Evolutionary conservation across 805 yeast species (phyloP), one percentile per base, ranked within the genome.

Genomic region (Yarrowia alimentaria): DNA sequence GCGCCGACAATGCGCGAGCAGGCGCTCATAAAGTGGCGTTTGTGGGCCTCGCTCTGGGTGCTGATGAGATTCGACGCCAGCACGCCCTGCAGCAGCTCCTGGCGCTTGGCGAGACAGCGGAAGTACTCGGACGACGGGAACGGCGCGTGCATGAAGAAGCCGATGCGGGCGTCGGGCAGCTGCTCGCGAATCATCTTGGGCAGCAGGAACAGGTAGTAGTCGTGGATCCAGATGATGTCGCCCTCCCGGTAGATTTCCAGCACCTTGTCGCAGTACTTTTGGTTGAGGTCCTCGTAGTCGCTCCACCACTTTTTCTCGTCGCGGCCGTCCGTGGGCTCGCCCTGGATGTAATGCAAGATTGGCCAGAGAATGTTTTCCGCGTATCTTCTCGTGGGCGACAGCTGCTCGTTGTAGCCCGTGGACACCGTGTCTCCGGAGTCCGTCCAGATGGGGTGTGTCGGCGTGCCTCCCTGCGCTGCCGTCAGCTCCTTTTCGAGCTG

Each of bases 331-430:
- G 80, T 75, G 0, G 84, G 77, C 52, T 82, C 82, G 34, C 83
- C 82, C 66, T 87, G 84, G 64, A 93, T 88, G 68, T 93, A 93
- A 63, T 93, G 99, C 67, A 91, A 81, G 2, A 88, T 83, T 1
- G 96, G 96, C 98, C 99, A 93, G 21, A 93, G 70, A 16, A 83
- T 82, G 59, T 84, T 80, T 63, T 91, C 98, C 1, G 97, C 95
- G 62, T 87, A 91, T 57, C 75, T 75, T 58, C 97, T 76, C 96
- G 97, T 91, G 54, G 90, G 72, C 34, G 72, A 72, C 64, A 85
- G 95, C 66, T 85, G 85, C 55, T 81, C 77, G 55, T 93, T 40
- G 47, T 40, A 26, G 13, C 47, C 47, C 18, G 47, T 26, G 21
- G 29, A 20, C 12, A 43, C 37, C 17, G 37, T 31, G 22, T 30